phyloP scores from a whole-genome alignment of 805 yeast genomes.

The Suhomyces sp. region DNA sequence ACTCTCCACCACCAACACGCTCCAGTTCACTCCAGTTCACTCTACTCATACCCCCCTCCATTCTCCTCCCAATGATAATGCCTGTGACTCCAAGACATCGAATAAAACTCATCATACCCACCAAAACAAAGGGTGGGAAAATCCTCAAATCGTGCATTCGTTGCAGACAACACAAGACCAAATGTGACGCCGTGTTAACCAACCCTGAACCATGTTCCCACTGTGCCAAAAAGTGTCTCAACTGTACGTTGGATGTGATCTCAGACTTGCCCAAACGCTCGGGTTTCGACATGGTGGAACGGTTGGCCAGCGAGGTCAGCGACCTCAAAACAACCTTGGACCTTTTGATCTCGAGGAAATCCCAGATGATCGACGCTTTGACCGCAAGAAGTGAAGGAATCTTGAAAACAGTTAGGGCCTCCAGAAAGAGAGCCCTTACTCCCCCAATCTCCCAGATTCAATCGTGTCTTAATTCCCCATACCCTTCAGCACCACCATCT shows the following conservation, averaged over 20 bases:
- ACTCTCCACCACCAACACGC: too few species aligned
- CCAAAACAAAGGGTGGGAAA: slow-evolving; percentile 14
- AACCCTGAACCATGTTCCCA: slow-evolving; percentile 58
- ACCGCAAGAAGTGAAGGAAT: slow-evolving; percentile 9
- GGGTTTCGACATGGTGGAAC: slow-evolving; percentile 26
- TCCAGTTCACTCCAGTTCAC: background rate
- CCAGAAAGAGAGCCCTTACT: slow-evolving; percentile 2
- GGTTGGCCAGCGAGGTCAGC: slow-evolving; percentile 26
- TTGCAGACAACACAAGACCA: slow-evolving; percentile 66
- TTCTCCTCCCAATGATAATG: slow-evolving; percentile 12
- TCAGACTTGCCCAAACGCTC: slow-evolving; percentile 45
- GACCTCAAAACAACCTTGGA: slow-evolving; percentile 23
- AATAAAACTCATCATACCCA: slow-evolving; percentile 13
- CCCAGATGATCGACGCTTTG: slow-evolving; percentile 15
- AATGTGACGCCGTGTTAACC: slow-evolving; percentile 55
- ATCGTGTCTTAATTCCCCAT: slow-evolving; percentile 13
- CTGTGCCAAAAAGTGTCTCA: slow-evolving; percentile 50
- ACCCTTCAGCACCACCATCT: slow-evolving; percentile 3
- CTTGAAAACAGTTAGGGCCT: slow-evolving; percentile 1
- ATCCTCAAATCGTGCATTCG: slow-evolving; percentile 55
- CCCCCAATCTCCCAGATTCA: slow-evolving; percentile 15
- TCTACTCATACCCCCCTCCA: background rate
- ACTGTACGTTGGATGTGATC: slow-evolving; percentile 57
- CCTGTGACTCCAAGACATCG: slow-evolving; percentile 11
- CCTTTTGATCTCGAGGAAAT: slow-evolving; percentile 22